These are phyloP conservation scores for Trichophyton rubrum DNA, from an alignment of 2,329 filamentous ascomycete species.

Conservation along the genomic window DNA sequence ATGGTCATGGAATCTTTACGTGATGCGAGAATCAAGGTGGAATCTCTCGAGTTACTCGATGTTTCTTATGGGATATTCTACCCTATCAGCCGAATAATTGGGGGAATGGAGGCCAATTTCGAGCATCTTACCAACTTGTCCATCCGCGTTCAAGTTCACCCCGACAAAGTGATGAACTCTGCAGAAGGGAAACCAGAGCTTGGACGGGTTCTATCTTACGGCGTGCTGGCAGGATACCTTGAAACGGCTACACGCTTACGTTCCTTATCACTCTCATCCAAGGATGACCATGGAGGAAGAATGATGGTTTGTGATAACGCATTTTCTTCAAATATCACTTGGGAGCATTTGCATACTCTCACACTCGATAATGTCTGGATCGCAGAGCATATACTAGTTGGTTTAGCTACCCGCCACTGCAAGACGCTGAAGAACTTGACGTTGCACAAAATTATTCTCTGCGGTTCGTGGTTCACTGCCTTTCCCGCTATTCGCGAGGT, in stretches of 20 bases:
- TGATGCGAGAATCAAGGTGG: background rate
- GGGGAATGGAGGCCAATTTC: background rate
- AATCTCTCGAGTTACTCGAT: background rate
- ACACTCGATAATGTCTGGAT: background rate
- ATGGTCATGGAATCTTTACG: slow-evolving; percentile 1
- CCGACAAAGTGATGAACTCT: background rate
- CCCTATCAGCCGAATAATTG: background rate
- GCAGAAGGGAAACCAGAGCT: background rate
- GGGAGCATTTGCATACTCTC: background rate
- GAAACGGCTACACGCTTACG: background rate
- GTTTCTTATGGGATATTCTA: slow-evolving; percentile 4
- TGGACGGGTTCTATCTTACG: background rate
- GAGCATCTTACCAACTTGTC: background rate
- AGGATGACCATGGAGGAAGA: background rate
- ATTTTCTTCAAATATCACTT: background rate
- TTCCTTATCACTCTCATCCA: background rate
- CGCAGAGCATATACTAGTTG: background rate
- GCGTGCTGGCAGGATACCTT: background rate
- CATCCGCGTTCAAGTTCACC: background rate
- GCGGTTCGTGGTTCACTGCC: background rate
- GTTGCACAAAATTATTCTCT: background rate
- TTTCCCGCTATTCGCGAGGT: background rate
- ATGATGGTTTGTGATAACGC: background rate
- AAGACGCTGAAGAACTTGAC: background rate
- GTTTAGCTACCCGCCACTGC: background rate